Conservation (phyloP, 441 rosid species). For the Populus tomentosa region DNA sequence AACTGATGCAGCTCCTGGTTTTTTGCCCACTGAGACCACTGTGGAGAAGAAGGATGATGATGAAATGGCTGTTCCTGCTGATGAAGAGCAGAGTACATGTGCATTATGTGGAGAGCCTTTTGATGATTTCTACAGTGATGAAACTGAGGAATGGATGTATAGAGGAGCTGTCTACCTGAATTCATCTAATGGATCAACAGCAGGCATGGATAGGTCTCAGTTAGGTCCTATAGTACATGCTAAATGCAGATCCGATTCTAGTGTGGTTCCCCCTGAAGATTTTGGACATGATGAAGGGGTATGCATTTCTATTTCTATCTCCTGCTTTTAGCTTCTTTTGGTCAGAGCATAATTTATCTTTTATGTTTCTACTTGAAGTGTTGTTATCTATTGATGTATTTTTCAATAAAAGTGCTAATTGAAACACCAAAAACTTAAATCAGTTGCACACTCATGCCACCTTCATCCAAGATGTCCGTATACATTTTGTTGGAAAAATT, state of each 20-base stretch:
- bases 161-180: constrained; percentile 94
- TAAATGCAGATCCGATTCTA: constrained; percentile 36
- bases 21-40: constrained; percentile 32
- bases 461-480: background rate
- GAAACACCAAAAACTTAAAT: background rate
- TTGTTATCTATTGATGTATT: background rate
- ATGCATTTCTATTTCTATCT: constrained; percentile 22
- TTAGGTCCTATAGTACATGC: constrained; percentile 62
- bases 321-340: constrained; percentile 4
- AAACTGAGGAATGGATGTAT: constrained; percentile 98
- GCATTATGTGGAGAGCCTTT: constrained; percentile 95
- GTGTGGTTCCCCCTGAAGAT: constrained; percentile 48
- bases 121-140: constrained; percentile 96
- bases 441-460: background rate
- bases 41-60: constrained; percentile 36
- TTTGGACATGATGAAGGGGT: constrained; percentile 53
- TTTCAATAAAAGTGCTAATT: background rate
- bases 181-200: constrained; percentile 49
- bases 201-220: constrained; percentile 69
- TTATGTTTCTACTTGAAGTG: background rate
- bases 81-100: constrained; percentile 74
- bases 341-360: background rate
- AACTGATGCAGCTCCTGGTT: constrained; percentile 85
- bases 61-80: constrained; percentile 97
- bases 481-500: background rate